These are phyloP conservation scores for Alnus glutinosa DNA, from an alignment of 306 rosid genomes.

Conservation along the genomic window DNA sequence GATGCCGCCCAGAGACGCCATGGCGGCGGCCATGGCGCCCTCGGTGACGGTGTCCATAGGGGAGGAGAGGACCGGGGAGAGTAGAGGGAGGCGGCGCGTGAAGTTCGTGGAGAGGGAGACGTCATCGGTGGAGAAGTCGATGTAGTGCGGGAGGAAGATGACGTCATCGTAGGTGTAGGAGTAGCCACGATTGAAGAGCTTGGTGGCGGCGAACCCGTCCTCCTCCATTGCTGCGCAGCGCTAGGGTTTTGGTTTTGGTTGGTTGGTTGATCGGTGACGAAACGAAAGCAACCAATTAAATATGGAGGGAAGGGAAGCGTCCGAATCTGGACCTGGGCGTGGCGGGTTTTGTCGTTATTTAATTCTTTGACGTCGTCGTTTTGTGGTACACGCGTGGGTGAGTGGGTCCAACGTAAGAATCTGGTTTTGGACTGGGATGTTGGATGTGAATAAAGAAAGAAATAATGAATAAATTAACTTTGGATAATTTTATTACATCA, in stretches of 20 bases:
- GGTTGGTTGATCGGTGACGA: not conserved
- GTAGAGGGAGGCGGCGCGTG: conserved; percentile 57
- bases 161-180: conserved; percentile 94
- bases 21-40: conserved; percentile 67
- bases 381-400: too few species aligned
- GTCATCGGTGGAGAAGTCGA: conserved; percentile 76
- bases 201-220: conserved; percentile 75
- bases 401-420: too few species aligned
- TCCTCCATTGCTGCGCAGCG: conserved; percentile 24
- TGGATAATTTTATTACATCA: too few species aligned
- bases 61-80: conserved; percentile 82
- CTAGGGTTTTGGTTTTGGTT: conserved; percentile 7
- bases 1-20: conserved; percentile 82
- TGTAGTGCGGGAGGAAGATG: conserved; percentile 87
- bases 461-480: too few species aligned
- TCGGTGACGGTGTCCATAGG: conserved; percentile 95
- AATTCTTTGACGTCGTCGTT: too few species aligned
- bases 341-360: too few species aligned
- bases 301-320: conserved; percentile 11
- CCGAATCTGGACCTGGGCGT: not conserved
- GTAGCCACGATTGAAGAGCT: conserved; percentile 76
- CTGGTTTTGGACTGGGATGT: too few species aligned
- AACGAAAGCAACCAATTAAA: not conserved
- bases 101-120: conserved; percentile 60
- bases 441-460: too few species aligned